phyloP scores from a whole-genome alignment of 768 basidiomycete species.

The Boletus sensibilis region DNA sequence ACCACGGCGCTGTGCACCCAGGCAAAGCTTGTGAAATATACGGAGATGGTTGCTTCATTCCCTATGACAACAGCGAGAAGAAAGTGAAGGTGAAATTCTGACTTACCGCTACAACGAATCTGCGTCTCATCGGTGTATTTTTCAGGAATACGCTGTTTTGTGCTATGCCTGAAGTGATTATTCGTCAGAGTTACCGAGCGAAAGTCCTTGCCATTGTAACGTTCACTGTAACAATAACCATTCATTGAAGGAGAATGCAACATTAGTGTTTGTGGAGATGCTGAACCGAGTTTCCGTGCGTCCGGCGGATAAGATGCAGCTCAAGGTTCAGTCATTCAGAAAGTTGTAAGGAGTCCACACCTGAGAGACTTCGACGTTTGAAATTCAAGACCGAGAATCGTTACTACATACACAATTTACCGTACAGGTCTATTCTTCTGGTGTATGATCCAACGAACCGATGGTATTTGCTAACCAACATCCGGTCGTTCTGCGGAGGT shows the following conservation, averaged over 20 bases:
- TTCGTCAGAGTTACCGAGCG: not conserved
- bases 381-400: not conserved
- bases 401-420: not conserved
- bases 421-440: not conserved
- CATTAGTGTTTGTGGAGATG: not conserved
- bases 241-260: conserved; percentile 2
- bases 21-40: conserved; percentile 60
- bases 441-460: not conserved
- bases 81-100: conserved; percentile 42
- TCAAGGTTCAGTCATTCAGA: not conserved
- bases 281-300: not conserved
- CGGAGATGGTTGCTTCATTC: conserved; percentile 57
- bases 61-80: conserved; percentile 52
- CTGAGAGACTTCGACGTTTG: not conserved
- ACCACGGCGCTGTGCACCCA: conserved; percentile 53
- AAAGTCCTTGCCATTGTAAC: not conserved
- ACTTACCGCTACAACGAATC: not conserved
- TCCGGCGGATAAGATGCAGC: not conserved
- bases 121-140: not conserved
- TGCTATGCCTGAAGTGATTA: conserved; percentile 32
- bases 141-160: conserved; percentile 43
- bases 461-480: not conserved
- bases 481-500: not conserved
- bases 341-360: not conserved
- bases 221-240: conserved; percentile 10